Evolutionary conservation across 352 stramenopile genomes (phyloP), one percentile per base, ranked within the genome.

Genomic region (Thraustotheca clavata): DNA sequence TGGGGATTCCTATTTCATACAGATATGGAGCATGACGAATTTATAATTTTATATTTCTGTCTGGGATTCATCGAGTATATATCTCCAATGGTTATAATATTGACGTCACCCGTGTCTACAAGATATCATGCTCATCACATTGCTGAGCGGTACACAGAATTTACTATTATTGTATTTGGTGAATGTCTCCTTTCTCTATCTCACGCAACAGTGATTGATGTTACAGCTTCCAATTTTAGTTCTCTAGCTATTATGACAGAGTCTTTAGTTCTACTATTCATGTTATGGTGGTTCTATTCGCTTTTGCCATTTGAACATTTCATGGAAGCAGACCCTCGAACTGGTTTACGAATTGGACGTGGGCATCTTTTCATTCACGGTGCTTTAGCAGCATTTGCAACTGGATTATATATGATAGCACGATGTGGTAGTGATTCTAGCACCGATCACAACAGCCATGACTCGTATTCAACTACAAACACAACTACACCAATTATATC

Each of bases 281-380:
- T 65, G 9, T 46, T 65, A n/a, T 65, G 57, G 57, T 65, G 57
- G 57, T 32, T 65, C 20, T 65, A 65, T 24, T 52, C 46, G 11
- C n/a, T 65, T 35, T 9, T 65, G 8, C 57, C 57, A 22, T 65
- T 65, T 27, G 57, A 46, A 16, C 35, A 65, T 20, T n/a, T 55
- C 26, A 24, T 65, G 26, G 35, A 65, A 18, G 57, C 46, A 9
- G 11, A 54, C 11, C 57, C 57, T 0, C 7, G 2, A 2, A 9
- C 32, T 8, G 31, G 41, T 18, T 65, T 40, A 29, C 22, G 20
- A 22, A 43, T 65, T 27, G 57, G n/a, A 4, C 31, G 33, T 33
- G 57, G 57, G 6, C 57, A 65, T 29, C 57, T 65, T 54, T 27
- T 65, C 38, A 36, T 65, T 22, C 57, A 65, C 33, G 11, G 18